Percentiles rank a stretch among this genome's conserved stretches.
Conservation (phyloP, 371 early-diverging fungal species). For the Actinomortierella wolfii region DNA sequence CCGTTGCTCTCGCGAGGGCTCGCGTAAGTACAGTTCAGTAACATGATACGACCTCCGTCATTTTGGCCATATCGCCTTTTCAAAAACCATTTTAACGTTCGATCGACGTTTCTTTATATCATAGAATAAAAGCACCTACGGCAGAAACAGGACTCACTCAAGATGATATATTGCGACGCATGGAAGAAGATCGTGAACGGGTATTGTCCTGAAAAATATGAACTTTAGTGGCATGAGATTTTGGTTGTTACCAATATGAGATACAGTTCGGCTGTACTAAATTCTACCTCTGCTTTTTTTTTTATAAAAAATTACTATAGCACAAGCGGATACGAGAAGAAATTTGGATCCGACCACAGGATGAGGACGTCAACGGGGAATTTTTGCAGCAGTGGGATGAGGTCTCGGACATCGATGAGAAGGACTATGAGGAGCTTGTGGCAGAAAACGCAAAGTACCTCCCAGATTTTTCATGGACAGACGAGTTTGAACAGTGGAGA, state of each 20-base stretch:
- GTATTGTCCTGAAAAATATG: constrained; percentile 6
- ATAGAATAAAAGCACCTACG: constrained; percentile 22
- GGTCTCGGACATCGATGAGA: constrained; percentile 62
- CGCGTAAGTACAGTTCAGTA: constrained; percentile 35
- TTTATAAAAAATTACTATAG: constrained; percentile 19
- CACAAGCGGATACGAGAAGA: constrained; percentile 77
- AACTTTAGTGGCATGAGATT: too few species aligned
- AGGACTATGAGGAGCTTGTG: constrained; percentile 66
- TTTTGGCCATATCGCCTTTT: not conserved
- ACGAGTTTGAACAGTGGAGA: constrained; percentile 32
- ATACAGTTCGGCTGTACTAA: not conserved
- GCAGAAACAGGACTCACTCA: constrained; percentile 53
- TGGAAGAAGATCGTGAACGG: constrained; percentile 83
- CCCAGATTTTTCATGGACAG: constrained; percentile 58
- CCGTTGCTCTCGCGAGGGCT: constrained; percentile 52
- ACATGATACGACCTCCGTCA: not conserved
- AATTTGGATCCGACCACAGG: constrained; percentile 71
- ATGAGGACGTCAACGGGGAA: constrained; percentile 61
- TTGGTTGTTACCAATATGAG: constrained; percentile 2
- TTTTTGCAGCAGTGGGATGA: constrained; percentile 69
- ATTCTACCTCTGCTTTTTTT: not conserved
- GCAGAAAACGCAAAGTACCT: constrained; percentile 60
- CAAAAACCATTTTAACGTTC: not conserved
- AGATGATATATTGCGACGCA: constrained; percentile 71
- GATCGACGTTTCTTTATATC: constrained; percentile 1